A percentile compares a stretch with the other conserved stretches of the same genome.
These are phyloP conservation scores for Bacidia gigantensis DNA, from an alignment of 495 filamentous ascomycete genomes.

Conservation along the genomic window DNA sequence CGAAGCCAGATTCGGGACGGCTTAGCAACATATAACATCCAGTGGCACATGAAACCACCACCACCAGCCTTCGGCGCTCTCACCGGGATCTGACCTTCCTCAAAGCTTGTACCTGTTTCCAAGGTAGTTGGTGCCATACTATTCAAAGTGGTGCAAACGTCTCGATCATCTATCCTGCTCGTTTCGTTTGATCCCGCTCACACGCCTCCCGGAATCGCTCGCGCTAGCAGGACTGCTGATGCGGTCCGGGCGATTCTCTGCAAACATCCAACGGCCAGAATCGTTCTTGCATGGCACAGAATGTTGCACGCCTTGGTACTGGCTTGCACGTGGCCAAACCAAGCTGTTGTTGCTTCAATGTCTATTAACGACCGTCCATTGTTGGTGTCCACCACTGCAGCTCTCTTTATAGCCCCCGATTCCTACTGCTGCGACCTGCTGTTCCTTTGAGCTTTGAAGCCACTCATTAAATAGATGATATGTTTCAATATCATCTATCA, in stretches of 20 bases:
- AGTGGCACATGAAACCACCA: neutral
- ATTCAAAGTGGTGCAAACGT: neutral
- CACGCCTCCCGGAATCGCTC: neutral
- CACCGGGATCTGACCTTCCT: neutral
- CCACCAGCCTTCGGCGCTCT: neutral
- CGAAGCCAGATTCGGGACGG: neutral
- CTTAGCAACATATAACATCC: neutral
- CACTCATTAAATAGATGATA: neutral
- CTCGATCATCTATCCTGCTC: neutral
- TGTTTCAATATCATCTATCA: neutral
- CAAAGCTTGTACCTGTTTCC: neutral
- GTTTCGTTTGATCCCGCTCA: neutral
- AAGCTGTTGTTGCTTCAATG: neutral
- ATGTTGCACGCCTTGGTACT: neutral
- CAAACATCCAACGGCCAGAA: neutral
- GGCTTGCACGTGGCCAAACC: neutral
- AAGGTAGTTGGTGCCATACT: neutral
- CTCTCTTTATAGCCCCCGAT: neutral
- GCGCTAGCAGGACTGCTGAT: neutral
- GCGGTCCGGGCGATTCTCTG: neutral
- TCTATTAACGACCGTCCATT: neutral
- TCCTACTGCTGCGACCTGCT: neutral
- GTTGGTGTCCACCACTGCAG: neutral
- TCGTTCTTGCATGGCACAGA: neutral
- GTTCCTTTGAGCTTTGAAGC: neutral